Base-by-base conservation (phyloP, 768 basidiomycete genomes). In the Grammothele lineata region DNA sequence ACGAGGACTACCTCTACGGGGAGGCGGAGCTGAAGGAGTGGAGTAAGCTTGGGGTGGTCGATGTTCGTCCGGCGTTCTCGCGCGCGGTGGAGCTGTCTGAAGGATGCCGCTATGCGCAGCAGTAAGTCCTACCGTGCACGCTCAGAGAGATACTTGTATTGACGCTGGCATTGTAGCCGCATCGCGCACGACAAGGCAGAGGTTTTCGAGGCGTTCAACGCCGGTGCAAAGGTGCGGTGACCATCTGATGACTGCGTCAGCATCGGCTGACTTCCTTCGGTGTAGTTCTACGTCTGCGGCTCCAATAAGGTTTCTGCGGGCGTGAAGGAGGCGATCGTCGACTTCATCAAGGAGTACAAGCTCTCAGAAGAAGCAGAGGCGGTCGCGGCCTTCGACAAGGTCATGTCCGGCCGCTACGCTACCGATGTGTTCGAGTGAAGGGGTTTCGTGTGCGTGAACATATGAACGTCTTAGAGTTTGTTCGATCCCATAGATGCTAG, bases 361-460 rank as follows among this genome's bases (percentile, higher is more conserved):
- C 15, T 51, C 15, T 30, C 55, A 44, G 36, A 54, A 23, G 57
- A 60, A 1, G 41, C 46, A 4, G 54, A 53, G 10, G 57, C 62
- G 7, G 51, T 47, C 8, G 56, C 59, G 34, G 62, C 62, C 1
- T 59, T 59, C 27, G 58, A 52, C 27, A 43, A 55, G 43, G 66
- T 70, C 35, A 59, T 65, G 45, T 51, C 50, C 32, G 59, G 71
- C 8, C 57, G 73, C 21, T 74, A 69, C 53, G 69, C 70, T 2
- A 71, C 71, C 3, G 74, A 74, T 56, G 62, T 74, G n/a, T 75
- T 73, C 46, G 71, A 72, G 25, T 75, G 47, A 47, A 12, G n/a
- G n/a, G n/a, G n/a, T n/a, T n/a, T n/a, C n/a, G n/a, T n/a, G n/a
- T n/a, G n/a, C n/a, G n/a, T n/a, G n/a, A n/a, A n/a, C n/a, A n/a